Base-by-base conservation (phyloP, 257 asterid genomes). In the Solanum habrochaites region DNA sequence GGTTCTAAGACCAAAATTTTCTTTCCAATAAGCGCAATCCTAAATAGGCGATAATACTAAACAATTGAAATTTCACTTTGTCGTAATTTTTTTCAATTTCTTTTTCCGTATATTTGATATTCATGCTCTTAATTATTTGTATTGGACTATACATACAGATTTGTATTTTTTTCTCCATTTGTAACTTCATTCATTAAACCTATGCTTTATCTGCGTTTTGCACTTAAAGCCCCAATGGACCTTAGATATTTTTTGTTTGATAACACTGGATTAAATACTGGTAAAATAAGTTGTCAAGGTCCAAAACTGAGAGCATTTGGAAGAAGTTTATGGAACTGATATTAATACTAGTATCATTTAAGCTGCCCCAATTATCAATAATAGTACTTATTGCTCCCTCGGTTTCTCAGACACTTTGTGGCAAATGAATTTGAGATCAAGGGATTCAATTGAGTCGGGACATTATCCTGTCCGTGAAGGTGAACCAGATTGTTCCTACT, bases 401-500 rank as follows among this genome's bases (percentile, higher is more conserved):
- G 39, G 27, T 86, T 58, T 82, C 90, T 93, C 90, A 95, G 98
- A 92, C 87, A 89, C 93, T 90, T 85, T 91, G 66, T 92, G 97
- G 96, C 95, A 93, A 92, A 91, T 94, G 94, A 95, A 90, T 89
- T 87, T 89, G 94, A 91, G 94, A 88, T 90, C 98, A 88, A 93
- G 91, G 90, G 97, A 94, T 87, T 92, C 91, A 82, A 93, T 90
- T 91, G 98, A 96, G 83, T 90, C 92, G n/a, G 94, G 92, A 86
- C 91, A 91, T 86, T 95, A 92, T 89, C 99, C 98, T 15, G 93
- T 95, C 83, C 98, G 96, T 88, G 98, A 96, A 88, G 97, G 95
- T 73, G 98, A 94, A 93, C 93, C 94, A 21, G 96, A 96, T 90
- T 96, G 98, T 91, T 92, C 98, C 29, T 93, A 95, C 92, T 95